Evolutionary conservation across 352 stramenopile genomes (phyloP), one percentile per base, ranked within the genome.

Genomic region (Phytophthora brassicae): DNA sequence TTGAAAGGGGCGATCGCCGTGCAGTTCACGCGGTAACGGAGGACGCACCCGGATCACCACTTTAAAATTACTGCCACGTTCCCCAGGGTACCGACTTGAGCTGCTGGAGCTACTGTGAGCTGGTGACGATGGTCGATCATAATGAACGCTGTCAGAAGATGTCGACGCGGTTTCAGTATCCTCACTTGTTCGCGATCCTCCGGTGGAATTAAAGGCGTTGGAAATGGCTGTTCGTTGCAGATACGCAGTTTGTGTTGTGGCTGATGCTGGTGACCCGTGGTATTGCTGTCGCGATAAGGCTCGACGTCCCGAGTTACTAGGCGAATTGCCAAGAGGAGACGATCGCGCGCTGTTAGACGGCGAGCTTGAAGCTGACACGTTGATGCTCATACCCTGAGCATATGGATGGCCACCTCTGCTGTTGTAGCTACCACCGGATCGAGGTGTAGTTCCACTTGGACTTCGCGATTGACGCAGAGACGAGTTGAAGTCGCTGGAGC

Each of bases 1-100:
- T 62, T 95, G 85, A 64, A 97, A 98, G 16, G 86, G 88, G 0
- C 80, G 77, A 38, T 97, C 88, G 2, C 86, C 85, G 43, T 96
- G 81, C 0, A 98, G 74, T 61, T 98, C 92, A 24, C 92, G 72
- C 0, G 88, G 86, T 17, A 98, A 63, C 2, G 91, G 91, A 0
- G 92, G 92, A 1, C 92, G 85, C 22, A 97, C 88, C 43, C 92
- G 84, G 56, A 98, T 95, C n/a, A 97, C 92, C 42, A 98, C 92
- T 51, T 96, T 96, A 64, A 97, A 96, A 69, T 96, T 96, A 55
- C 78, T 87, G 2, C 83, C 83, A 8, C 83, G 80, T 50, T 82
- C 75, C 6, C 33, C 61, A 13, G 42, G 31, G 26, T 64, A 81
- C 20, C 73, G 64, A 53, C 68, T 81, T 12, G 56, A 64, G 47